Evolutionary conservation across 108 stramenopile species (phyloP), one percentile per base, ranked within the genome.

Genomic region (Discostella stelligeroides): DNA sequence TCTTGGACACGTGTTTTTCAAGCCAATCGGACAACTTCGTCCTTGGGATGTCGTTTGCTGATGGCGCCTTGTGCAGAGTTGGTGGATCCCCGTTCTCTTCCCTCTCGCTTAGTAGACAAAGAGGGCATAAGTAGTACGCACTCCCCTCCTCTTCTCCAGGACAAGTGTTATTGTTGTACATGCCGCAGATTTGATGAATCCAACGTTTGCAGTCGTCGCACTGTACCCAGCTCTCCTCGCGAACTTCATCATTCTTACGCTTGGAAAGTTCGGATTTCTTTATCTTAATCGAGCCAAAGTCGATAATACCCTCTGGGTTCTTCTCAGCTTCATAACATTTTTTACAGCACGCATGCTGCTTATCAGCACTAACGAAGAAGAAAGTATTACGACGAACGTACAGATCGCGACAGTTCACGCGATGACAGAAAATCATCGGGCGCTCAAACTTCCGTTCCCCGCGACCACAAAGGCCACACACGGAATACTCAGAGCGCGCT

Each of bases 171-270:
- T n/a, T 84, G 73, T 98, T 98, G 83, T 97, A 99, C 12, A 99
- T 89, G 46, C 95, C 98, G 82, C 98, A 99, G 57, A 98, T 89
- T 78, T 99, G 97, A 72, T 98, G 98, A 27, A 95, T 84, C 96
- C 98, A 96, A 25, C 85, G 68, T 57, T 90, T 85, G 66, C 97
- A 98, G 9, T 72, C 79, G 68, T 97, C 96, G 70, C 98, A 99
- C 63, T 92, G 86, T 9, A 98, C 96, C 98, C 98, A 98, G 60
- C 90, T 91, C 73, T 98, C 96, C 70, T 94, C 94, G 40, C 87
- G 88, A n/a, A 73, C 72, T 64, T 97, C 95, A 50, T 95, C 93
- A 72, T 98, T 97, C 69, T 96, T 95, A 70, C 97, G 97, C 64
- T 91, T 97, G 61, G 76, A 84, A 56, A 99, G 77, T 37, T 96